These are phyloP conservation scores for Jimgerdemannia flammicorona DNA, from an alignment of 192 early-diverging fungal genomes.

Conservation along the genomic window DNA sequence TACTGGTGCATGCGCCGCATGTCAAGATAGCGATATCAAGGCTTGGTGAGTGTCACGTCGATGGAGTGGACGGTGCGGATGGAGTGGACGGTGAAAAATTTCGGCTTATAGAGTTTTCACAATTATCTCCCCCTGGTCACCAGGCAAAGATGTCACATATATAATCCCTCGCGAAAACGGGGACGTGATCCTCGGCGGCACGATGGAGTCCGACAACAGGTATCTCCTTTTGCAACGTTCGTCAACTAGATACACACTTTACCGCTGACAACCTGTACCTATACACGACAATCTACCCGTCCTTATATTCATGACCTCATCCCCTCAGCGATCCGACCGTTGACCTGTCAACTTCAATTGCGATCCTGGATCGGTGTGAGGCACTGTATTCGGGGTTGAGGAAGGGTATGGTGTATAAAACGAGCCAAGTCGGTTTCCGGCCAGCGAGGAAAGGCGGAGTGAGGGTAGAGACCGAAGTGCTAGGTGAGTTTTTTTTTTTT, in stretches of 20 bases:
- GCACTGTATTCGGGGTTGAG: slow-evolving; percentile 44
- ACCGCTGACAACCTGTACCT: too few species aligned
- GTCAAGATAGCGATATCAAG: slow-evolving; percentile 36
- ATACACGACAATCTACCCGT: too few species aligned
- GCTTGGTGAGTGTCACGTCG: not conserved
- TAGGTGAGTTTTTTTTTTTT: slow-evolving; percentile 14
- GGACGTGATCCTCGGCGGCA: slow-evolving; percentile 74
- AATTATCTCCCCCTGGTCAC: too few species aligned
- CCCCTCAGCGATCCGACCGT: slow-evolving; percentile 25
- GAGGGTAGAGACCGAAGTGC: slow-evolving; percentile 52
- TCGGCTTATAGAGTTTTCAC: too few species aligned
- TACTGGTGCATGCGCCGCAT: slow-evolving; percentile 66
- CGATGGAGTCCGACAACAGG: slow-evolving; percentile 45
- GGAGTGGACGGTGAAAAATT: too few species aligned
- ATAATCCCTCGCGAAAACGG: slow-evolving; percentile 80
- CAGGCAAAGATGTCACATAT: slow-evolving; percentile 44
- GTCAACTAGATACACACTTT: too few species aligned
- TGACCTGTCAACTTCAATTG: slow-evolving; percentile 22
- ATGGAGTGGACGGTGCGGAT: too few species aligned
- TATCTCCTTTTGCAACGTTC: slow-evolving; percentile 19
- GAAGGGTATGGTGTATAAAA: slow-evolving; percentile 37
- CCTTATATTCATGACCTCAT: not conserved
- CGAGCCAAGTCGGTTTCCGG: slow-evolving; percentile 42
- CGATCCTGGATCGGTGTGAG: slow-evolving; percentile 37
- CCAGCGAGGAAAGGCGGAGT: slow-evolving; percentile 45